Evolutionary conservation across 139 green algal genomes (phyloP).

Genomic region (Spirogloea muscicola): DNA sequence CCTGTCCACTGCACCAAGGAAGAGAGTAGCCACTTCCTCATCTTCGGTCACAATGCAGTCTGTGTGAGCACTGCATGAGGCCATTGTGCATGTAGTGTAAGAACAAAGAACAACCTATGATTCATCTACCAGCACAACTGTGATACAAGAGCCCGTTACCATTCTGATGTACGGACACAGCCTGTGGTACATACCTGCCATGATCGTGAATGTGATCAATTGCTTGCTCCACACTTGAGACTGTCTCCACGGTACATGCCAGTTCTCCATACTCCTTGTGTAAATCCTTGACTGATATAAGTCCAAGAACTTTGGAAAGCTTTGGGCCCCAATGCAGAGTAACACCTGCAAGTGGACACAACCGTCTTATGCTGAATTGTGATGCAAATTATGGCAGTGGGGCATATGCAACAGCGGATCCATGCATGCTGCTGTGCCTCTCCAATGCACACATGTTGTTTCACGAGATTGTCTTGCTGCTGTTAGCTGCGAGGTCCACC

Average conservation of each 20-base stretch:
- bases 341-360: too few species aligned
- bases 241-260: slow-evolving; percentile 73
- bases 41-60: slow-evolving; percentile 40
- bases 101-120: too few species aligned
- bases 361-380: too few species aligned
- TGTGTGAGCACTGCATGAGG: slow-evolving; percentile 53
- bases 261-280: slow-evolving; percentile 82
- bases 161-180: background rate
- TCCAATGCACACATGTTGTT: too few species aligned
- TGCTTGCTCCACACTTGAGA: slow-evolving; percentile 69
- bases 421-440: too few species aligned
- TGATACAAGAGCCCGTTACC: too few species aligned
- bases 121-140: too few species aligned
- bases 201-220: slow-evolving; percentile 90
- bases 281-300: slow-evolving; percentile 20
- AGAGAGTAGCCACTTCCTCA: slow-evolving; percentile 65
- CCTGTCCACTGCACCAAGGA: slow-evolving; percentile 81
- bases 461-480: too few species aligned
- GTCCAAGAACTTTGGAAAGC: slow-evolving; percentile 26
- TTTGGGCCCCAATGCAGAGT: slow-evolving; percentile 57
- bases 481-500: too few species aligned
- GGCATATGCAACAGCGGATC: too few species aligned
- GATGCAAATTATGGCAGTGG: too few species aligned
- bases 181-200: slow-evolving; percentile 53
- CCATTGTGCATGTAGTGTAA: too few species aligned